phyloP scores from a whole-genome alignment of 441 rosid genomes.

The Gossypium davidsonii region DNA sequence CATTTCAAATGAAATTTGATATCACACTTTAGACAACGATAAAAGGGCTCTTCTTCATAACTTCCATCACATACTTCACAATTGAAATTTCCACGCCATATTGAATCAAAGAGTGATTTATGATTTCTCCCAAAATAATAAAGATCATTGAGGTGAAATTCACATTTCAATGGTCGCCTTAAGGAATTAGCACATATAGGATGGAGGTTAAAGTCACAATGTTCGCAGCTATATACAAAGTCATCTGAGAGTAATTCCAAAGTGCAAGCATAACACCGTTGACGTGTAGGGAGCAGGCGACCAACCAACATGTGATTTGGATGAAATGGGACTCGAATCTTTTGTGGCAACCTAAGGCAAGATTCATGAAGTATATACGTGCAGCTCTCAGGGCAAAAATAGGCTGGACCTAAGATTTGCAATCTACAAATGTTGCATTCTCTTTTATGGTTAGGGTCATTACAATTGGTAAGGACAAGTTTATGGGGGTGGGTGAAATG shows the following conservation, averaged over 20 bases:
- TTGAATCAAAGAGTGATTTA: not conserved
- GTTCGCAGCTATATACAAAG: not conserved
- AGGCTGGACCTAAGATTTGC: not conserved
- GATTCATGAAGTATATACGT: not conserved
- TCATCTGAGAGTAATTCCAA: accelerated
- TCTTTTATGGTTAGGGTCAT: not conserved
- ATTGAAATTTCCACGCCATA: too few relatives aligned
- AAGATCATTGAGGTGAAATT: not conserved
- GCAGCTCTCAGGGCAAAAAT: not conserved
- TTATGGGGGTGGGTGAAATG: not conserved
- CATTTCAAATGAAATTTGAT: too few relatives aligned
- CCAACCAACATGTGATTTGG: not conserved
- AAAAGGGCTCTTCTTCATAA: not conserved
- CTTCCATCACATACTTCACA: not conserved
- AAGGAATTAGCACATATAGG: not conserved
- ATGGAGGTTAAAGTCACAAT: not conserved
- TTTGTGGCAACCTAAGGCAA: not conserved
- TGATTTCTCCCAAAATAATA: not conserved
- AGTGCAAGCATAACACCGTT: not conserved
- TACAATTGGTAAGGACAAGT: not conserved
- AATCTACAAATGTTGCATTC: not conserved
- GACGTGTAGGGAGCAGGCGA: not conserved
- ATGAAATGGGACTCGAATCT: not conserved
- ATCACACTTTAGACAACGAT: too few relatives aligned
- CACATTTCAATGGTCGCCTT: not conserved